Conservation (phyloP, 768 basidiomycete genomes). For the Phallus indusiatus region DNA sequence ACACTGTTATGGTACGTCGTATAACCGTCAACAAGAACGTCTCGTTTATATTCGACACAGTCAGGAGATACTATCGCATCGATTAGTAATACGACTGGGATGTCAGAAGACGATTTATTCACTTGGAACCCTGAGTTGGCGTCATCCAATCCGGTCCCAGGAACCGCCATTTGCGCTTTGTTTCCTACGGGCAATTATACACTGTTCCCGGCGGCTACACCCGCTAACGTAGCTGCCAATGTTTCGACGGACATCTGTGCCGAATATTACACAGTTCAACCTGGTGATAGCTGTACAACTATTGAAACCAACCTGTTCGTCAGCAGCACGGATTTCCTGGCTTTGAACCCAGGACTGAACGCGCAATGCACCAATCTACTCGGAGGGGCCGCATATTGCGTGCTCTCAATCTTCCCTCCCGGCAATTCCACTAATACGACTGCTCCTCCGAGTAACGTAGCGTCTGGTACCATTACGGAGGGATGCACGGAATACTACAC, state of each 20-base stretch:
- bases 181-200: neutral
- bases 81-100: neutral
- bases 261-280: conserved; percentile 2
- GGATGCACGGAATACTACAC: too few species aligned
- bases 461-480: conserved; percentile 2
- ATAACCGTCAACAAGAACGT: too few species aligned
- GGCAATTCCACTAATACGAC: neutral
- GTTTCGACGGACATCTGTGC: neutral
- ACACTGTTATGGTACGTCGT: neutral
- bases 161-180: neutral
- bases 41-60: too few species aligned
- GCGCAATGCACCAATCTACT: neutral
- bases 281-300: neutral
- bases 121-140: neutral
- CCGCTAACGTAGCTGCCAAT: neutral
- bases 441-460: neutral
- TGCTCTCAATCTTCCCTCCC: neutral
- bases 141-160: neutral
- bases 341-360: conserved; percentile 1
- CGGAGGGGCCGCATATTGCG: neutral
- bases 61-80: neutral
- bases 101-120: neutral
- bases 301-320: conserved; percentile 1
- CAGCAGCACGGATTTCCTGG: neutral
- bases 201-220: neutral